A percentile compares a stretch with the other conserved stretches of the same genome.
phyloP scores from a whole-genome alignment of 106 monocot genomes.

The Apostasia shenzhenica region DNA sequence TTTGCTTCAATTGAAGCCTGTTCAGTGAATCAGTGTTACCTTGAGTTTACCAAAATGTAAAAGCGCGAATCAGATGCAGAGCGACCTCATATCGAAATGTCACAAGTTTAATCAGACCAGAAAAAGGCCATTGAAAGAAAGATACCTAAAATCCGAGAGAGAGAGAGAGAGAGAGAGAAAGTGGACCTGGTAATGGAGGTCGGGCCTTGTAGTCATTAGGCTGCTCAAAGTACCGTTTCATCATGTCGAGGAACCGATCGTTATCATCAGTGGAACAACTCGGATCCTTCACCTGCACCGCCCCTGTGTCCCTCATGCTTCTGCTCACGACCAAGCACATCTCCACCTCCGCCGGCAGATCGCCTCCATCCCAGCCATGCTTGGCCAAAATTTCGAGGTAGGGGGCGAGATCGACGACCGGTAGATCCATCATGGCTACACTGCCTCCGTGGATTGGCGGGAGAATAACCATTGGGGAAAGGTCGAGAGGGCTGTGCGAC shows the following conservation, averaged over 20 bases:
- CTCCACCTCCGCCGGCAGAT: slow-evolving; percentile 25
- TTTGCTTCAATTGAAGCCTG: too few species aligned
- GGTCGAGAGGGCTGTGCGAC: too few species aligned
- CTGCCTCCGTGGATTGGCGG: too few species aligned
- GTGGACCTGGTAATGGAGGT: slow-evolving; percentile 84
- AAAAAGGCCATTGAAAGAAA: too few species aligned
- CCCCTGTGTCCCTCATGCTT: slow-evolving; percentile 76
- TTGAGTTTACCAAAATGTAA: too few species aligned
- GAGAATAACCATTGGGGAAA: too few species aligned
- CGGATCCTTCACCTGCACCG: slow-evolving; percentile 79
- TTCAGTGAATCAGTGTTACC: too few species aligned
- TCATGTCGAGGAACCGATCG: slow-evolving; percentile 85
- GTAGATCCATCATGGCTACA: slow-evolving; percentile 47
- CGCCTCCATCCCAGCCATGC: background rate
- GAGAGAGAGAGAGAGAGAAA: too few species aligned
- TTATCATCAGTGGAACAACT: slow-evolving; percentile 84
- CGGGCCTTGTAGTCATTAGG: slow-evolving; percentile 67
- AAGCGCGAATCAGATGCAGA: too few species aligned
- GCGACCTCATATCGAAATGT: too few species aligned
- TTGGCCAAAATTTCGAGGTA: slow-evolving; percentile 33
- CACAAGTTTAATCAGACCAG: too few species aligned
- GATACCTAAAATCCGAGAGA: too few species aligned
- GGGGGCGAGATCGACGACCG: slow-evolving; percentile 69
- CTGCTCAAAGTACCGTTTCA: slow-evolving; percentile 78
- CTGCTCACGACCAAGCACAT: slow-evolving; percentile 71